phyloP scores from a whole-genome alignment of 768 basidiomycete species.

The Pisolithus sp. region DNA sequence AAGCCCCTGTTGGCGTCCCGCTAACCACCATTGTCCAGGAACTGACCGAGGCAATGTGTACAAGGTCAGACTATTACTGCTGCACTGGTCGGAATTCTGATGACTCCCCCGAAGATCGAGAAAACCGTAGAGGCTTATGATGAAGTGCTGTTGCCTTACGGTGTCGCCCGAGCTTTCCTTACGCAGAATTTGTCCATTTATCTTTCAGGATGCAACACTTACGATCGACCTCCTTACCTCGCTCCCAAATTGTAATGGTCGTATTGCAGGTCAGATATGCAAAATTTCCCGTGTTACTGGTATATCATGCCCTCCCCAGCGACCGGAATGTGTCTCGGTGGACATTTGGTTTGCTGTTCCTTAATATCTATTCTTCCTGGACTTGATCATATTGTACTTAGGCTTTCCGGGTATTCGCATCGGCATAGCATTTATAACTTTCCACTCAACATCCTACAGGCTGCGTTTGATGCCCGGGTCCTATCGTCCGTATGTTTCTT shows the following conservation, averaged over 20 bases:
- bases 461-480: slow-evolving; percentile 82
- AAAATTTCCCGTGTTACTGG: background rate
- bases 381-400: slow-evolving; percentile 14
- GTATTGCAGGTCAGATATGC: slow-evolving; percentile 62
- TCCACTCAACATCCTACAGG: slow-evolving; percentile 37
- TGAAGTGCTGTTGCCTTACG: slow-evolving; percentile 44
- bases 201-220: slow-evolving; percentile 64
- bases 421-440: background rate
- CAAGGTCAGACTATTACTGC: slow-evolving; percentile 48
- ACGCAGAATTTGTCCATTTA: background rate
- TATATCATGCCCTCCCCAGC: slow-evolving; percentile 32
- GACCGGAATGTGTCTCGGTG: slow-evolving; percentile 89
- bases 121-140: slow-evolving; percentile 86
- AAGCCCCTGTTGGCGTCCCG: slow-evolving; percentile 1
- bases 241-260: slow-evolving; percentile 81
- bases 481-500: slow-evolving; percentile 89
- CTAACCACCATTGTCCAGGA: slow-evolving; percentile 33
- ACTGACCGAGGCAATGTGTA: slow-evolving; percentile 90
- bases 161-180: background rate
- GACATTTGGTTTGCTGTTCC: slow-evolving; percentile 59
- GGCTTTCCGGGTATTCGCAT: slow-evolving; percentile 44
- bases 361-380: background rate
- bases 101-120: slow-evolving; percentile 57
- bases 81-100: background rate
- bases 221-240: slow-evolving; percentile 69